These are phyloP conservation scores for Linaria vulgaris DNA, from an alignment of 257 asterid species.

Conservation along the genomic window DNA sequence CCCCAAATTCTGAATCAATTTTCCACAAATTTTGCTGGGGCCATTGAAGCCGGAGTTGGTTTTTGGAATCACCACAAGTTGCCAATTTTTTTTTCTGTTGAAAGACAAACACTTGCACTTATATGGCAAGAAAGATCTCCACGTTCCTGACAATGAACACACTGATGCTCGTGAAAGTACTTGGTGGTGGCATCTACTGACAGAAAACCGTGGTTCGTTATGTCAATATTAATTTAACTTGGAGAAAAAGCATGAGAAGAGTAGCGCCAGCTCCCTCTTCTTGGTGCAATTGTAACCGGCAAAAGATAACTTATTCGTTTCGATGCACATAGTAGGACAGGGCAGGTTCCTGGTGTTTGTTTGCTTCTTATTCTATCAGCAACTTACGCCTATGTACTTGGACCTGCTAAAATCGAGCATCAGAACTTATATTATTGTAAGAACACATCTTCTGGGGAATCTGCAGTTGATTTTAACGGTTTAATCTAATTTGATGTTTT, in stretches of 20 bases:
- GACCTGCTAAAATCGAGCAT: no score
- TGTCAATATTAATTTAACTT: neutral
- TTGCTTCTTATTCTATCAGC: no score
- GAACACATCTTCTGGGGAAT: no score
- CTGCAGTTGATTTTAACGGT: no score
- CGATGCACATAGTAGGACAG: no score
- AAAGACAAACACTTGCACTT: slow-evolving; percentile 1
- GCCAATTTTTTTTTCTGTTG: neutral
- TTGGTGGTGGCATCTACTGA: neutral
- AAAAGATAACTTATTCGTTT: neutral
- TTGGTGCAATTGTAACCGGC: neutral
- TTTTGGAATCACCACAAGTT: slow-evolving; percentile 18
- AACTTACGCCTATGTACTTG: no score
- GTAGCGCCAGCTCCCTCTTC: neutral
- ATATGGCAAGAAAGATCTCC: neutral
- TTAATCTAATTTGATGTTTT: no score
- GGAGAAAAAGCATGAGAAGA: neutral
- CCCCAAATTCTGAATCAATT: neutral
- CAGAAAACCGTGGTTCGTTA: neutral
- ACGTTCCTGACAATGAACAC: slow-evolving; percentile 3
- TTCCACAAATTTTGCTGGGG: neutral
- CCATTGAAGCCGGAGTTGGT: slow-evolving; percentile 5
- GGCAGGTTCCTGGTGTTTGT: no score
- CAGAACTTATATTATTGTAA: no score
- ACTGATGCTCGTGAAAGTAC: slow-evolving; percentile 1